Base-by-base conservation (phyloP, 1,139 yeast species). In the Hyphopichia buzzinii region DNA sequence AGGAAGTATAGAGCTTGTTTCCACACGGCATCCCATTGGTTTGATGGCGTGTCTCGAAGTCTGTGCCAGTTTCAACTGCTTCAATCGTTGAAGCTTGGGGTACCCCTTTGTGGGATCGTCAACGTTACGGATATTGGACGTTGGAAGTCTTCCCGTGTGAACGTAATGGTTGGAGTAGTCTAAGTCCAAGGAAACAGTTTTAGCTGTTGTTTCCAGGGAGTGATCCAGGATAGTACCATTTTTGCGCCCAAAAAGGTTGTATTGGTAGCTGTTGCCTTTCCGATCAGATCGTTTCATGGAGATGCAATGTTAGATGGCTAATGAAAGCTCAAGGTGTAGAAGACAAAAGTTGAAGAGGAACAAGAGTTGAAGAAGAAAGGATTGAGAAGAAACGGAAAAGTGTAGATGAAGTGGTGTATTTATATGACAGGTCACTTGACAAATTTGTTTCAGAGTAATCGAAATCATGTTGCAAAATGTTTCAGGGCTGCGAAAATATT, bases 21-120 rank as follows among this genome's bases (percentile, higher is more conserved):
- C 57, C 3, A 78, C 72, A 32, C 83, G 64, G 7, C 74, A 72
- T 1, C 96, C 95, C 51, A 71, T 84, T 0, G 95, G 86, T 26
- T 65, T 72, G 3, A 78, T 66, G 0, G 87, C 74, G 52, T 79
- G 74, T 14, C 67, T 59, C 3, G 36, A 39, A 11, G 63, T 50
- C 40, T 74, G 70, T 68, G 81, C 43, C 54, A 63, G 63, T 50
- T 88, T 88, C 47, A 87, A 64, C 30, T 73, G 70, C 46, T 85
- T 79, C 35, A 90, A 62, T 47, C 69, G 72, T 46, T 81, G 85
- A 17, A 89, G 67, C 54, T 85, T 85, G 3, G 97, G 97, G 49
- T 90, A 90, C 2, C 97, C 97, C 39, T 78, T 83, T 2, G 82
- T 75, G 2, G 90, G 82, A 39, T 78, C 74, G 22, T 64, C 62